phyloP scores from a whole-genome alignment of 257 asterid species.

The Dorcoceras hygrometricum region DNA sequence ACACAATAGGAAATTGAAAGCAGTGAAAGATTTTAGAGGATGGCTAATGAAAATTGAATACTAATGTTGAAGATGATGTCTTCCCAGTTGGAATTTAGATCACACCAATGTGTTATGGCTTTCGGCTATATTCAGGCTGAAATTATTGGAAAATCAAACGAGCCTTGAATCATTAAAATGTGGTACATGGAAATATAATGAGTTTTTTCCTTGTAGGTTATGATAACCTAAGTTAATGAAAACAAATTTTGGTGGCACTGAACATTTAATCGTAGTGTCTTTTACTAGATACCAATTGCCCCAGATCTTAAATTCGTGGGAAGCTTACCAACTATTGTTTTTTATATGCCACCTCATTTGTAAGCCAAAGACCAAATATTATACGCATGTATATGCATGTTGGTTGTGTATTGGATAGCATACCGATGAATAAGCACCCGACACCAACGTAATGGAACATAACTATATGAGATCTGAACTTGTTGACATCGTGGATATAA shows the following conservation, averaged over 20 bases:
- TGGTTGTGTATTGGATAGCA: background rate
- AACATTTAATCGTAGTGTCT: background rate
- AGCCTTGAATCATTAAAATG: background rate
- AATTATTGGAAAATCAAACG: background rate
- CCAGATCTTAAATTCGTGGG: background rate
- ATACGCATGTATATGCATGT: background rate
- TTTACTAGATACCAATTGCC: background rate
- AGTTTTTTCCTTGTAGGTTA: background rate
- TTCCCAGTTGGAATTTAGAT: background rate
- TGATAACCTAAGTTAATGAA: background rate
- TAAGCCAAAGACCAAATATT: background rate
- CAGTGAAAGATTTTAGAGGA: background rate
- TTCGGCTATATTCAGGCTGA: background rate
- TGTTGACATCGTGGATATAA: background rate
- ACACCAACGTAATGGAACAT: background rate
- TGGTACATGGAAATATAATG: background rate
- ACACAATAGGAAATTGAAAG: background rate
- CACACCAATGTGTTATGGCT: background rate
- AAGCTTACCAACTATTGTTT: background rate
- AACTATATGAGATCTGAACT: background rate
- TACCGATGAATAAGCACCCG: too few species aligned
- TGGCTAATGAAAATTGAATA: slow-evolving; percentile 2
- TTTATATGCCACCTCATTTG: background rate
- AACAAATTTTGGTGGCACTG: background rate
- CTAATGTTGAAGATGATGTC: slow-evolving; percentile 10